Percentiles rank a stretch among this genome's conserved stretches.
phyloP scores from a whole-genome alignment of 495 filamentous ascomycete species.

The Penicillium longicatenatum region DNA sequence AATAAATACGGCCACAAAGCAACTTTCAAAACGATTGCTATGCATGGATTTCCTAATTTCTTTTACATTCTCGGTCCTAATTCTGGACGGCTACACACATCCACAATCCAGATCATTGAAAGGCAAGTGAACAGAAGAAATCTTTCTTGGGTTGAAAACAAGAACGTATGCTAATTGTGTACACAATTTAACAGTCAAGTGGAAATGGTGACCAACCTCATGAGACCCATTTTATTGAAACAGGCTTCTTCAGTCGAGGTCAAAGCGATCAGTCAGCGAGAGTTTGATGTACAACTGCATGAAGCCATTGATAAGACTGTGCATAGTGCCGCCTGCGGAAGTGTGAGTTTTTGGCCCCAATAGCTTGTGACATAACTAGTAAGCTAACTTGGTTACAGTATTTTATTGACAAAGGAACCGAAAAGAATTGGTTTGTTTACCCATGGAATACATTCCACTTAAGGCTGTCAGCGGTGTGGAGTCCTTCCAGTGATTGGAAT shows the following conservation, averaged over 20 bases:
- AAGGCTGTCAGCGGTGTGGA: neutral
- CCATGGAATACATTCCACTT: constrained; percentile 3
- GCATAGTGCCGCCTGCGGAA: neutral
- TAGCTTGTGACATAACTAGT: no score
- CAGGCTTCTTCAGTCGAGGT: neutral
- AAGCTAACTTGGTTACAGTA: neutral
- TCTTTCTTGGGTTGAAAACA: no score
- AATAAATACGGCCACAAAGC: constrained; percentile 2
- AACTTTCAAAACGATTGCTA: constrained; percentile 3
- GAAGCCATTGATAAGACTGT: constrained; percentile 3
- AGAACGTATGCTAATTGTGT: neutral
- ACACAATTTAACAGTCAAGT: neutral
- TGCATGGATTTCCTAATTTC: constrained; percentile 5
- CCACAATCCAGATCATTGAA: neutral
- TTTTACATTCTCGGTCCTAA: constrained; percentile 5
- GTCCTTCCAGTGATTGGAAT: neutral
- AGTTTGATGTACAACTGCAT: neutral
- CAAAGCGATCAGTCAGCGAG: neutral
- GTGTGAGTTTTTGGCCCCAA: neutral
- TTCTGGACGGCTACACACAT: constrained; percentile 1
- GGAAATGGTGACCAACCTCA: neutral
- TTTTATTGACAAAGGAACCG: neutral
- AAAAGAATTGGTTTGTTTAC: constrained; percentile 6
- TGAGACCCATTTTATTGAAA: neutral
- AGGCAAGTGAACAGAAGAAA: neutral